Conservation (phyloP, 371 early-diverging fungal genomes). For the Mortierella sp. region DNA sequence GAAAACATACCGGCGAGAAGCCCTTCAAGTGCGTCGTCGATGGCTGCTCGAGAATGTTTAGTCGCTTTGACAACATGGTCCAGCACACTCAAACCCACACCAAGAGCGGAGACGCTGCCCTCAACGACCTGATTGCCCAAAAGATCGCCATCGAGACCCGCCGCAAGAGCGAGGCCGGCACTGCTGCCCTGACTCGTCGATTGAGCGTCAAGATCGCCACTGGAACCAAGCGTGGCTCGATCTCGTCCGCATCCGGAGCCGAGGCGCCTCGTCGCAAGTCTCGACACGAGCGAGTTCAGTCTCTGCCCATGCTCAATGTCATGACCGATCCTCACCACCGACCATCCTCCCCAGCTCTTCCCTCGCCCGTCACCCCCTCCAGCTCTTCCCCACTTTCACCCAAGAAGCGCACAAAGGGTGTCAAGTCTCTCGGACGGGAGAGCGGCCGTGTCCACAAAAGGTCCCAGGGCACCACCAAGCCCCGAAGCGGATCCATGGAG, state of each 20-base stretch:
- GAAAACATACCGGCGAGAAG: slow-evolving; percentile 75
- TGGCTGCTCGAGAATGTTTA: slow-evolving; percentile 70
- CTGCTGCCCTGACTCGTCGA: slow-evolving; percentile 19
- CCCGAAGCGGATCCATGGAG: slow-evolving; percentile 37
- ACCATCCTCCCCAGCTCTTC: slow-evolving; percentile 28
- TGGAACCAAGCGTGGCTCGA: slow-evolving; percentile 29
- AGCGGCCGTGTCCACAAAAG: slow-evolving; percentile 26
- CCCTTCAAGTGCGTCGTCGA: slow-evolving; percentile 71
- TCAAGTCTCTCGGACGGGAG: slow-evolving; percentile 20
- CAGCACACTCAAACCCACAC: slow-evolving; percentile 74
- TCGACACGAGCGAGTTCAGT: slow-evolving; percentile 33
- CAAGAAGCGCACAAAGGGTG: slow-evolving; percentile 23
- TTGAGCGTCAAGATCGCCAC: slow-evolving; percentile 26
- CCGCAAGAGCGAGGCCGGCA: slow-evolving; percentile 48
- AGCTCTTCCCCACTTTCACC: slow-evolving; percentile 26
- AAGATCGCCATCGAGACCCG: slow-evolving; percentile 54
- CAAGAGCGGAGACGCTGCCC: slow-evolving; percentile 40
- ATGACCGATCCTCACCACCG: slow-evolving; percentile 12
- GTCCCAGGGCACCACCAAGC: slow-evolving; percentile 4
- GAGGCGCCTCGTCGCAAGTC: slow-evolving; percentile 21
- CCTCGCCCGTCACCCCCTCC: slow-evolving; percentile 39
- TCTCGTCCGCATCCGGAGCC: slow-evolving; percentile 31
- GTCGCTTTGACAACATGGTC: slow-evolving; percentile 75
- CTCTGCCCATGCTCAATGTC: slow-evolving; percentile 32
- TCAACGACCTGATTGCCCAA: slow-evolving; percentile 32